These are phyloP conservation scores for Carex myosuroides DNA, from an alignment of 176 grass and related monocot genomes.

Conservation along the genomic window DNA sequence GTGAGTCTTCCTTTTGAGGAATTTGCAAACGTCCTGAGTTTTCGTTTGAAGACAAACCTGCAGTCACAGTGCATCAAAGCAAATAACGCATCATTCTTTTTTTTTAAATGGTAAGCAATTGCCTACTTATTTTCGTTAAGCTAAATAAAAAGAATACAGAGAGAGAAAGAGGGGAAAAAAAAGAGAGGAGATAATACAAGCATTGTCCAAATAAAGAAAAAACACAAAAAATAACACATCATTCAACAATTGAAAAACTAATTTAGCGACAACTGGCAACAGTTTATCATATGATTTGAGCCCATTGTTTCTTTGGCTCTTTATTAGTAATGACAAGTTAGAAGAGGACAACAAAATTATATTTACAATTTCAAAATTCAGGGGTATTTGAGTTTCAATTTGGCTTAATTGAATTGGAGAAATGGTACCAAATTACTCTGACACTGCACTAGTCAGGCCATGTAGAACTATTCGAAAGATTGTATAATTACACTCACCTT, in stretches of 20 bases:
- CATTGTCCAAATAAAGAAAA: no score
- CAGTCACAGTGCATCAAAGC: constrained; percentile 26
- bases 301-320: background rate
- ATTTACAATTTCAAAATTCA: background rate
- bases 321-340: background rate
- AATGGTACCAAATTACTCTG: background rate
- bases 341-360: background rate
- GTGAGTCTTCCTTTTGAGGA: constrained; percentile 25
- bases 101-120: no score
- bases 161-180: no score
- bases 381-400: background rate
- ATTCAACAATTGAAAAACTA: constrained; percentile 8
- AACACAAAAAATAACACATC: background rate
- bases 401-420: background rate
- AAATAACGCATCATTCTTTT: background rate
- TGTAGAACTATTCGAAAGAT: background rate
- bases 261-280: background rate
- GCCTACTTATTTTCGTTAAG: no score
- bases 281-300: background rate
- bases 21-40: constrained; percentile 32
- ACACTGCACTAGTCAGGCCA: background rate
- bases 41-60: constrained; percentile 51
- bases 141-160: no score
- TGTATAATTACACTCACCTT: constrained; percentile 44
- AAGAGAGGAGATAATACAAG: no score